Evolutionary conservation across 441 rosid genomes (phyloP), one percentile per base, ranked within the genome.

Genomic region (Erysimum pusillum): DNA sequence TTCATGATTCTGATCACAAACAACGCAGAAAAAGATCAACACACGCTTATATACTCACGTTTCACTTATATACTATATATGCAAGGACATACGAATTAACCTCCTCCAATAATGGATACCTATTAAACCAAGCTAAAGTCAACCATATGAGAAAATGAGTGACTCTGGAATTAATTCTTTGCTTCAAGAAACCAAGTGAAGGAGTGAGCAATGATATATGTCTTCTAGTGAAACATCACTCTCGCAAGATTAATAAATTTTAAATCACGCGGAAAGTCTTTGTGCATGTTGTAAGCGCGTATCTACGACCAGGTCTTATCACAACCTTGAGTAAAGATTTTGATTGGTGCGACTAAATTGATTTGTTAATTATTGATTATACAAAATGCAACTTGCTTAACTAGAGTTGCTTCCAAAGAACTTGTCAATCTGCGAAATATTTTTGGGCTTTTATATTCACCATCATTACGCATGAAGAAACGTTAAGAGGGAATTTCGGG

Each of bases 321-420:
- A 28, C 13, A 49, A 32, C 52, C 25, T 63, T 73, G 22, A 73
- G 15, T 9, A 73, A 34, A 42, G 28, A 9, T 12, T 52, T 52
- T 38, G 20, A 59, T 25, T 71, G 52, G 61, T 22, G 44, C 54
- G 52, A 12, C 2, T 18, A 28, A 18, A 18, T 32, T 53, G 18
- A 11, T 36, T 52, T 18, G 0, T 64, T 64, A 46, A 20, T 22
- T 67, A 2, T 13, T 52, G 36, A 51, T 7, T 51, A 4, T 51
- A 4, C 6, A 18, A 51, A 12, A 38, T 88, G 83, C 90, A 89
- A 91, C 80, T 94, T 91, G 76, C 67, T 73, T 63, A 88, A 20
- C 51, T 57, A n/a, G 93, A 48, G 90, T 93, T 51, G 84, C 87
- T 49, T 17, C 20, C 71, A 13, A 36, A 67, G 10, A 67, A 12